Evolutionary conservation across 2,329 filamentous ascomycete genomes (phyloP), one percentile per base, ranked within the genome.

Genomic region (Hymenoscyphus albidus): DNA sequence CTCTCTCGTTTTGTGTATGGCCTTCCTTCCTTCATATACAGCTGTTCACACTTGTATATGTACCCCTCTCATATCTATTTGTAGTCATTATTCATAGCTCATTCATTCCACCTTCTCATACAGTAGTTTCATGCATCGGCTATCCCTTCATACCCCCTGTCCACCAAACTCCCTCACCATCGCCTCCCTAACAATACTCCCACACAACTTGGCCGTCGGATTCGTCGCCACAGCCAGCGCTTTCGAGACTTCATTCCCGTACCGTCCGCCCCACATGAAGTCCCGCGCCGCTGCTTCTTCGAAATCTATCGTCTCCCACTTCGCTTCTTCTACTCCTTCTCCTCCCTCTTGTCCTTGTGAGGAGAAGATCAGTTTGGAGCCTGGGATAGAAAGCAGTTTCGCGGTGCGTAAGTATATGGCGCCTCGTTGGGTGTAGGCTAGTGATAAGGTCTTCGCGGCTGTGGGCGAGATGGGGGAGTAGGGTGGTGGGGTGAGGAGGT

Each of bases 341-440:
- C 35, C 35, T 35, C 9, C 9, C 35, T 7, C 70, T 9, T 77
- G 76, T 3, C 83, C 71, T n/a, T n/a, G 31, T 1, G 42, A 22
- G 10, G 31, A 6, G 13, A n/a, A 18, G 16, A 31, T n/a, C 35
- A 79, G 76, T 4, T 70, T 68, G 64, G 32, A 57, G 80, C 64
- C 59, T 38, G 66, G 56, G 40, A 57, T 5, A 32, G 65, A 62
- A 6, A 73, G 67, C 0, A 63, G 59, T 60, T 73, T 88, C 64
- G 83, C 80, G 1, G 85, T 86, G 68, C 80, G 80, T 67, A 87
- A 82, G 69, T 88, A 88, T 42, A 90, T 77, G 40, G 86, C 85
- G 2, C 84, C 90, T 59, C 89, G 83, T 74, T 93, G 90, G 0
- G 89, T 92, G 70, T 91, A 85, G 4, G 89, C 87, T 69, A 88